A percentile compares a stretch with the other conserved stretches of the same genome.
Evolutionary conservation across 371 early-diverging fungal genomes (phyloP).

Genomic region (Mortierella sp.): DNA sequence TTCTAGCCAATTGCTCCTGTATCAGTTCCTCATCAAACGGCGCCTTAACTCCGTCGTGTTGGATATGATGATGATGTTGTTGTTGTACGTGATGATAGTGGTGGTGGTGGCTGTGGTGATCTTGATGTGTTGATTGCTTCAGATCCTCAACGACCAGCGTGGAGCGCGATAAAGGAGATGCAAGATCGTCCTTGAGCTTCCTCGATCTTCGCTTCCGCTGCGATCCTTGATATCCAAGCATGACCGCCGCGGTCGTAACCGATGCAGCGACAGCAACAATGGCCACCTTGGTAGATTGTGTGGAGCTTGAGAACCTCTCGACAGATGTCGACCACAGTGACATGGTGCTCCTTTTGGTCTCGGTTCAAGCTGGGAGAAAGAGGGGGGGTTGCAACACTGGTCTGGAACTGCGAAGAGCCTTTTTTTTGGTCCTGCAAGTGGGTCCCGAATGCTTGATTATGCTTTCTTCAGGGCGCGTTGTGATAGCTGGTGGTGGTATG

Average conservation of each 20-base stretch:
- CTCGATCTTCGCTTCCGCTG: conserved; percentile 16
- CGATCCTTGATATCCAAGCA: conserved; percentile 38
- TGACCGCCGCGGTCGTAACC: conserved; percentile 32
- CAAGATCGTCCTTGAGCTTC: conserved; percentile 9
- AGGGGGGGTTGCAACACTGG: too few species aligned
- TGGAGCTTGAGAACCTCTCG: conserved; percentile 13
- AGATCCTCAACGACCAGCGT: background rate
- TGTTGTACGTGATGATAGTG: conserved; percentile 2
- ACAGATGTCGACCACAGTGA: conserved; percentile 11
- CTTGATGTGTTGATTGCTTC: background rate
- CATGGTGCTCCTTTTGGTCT: too few species aligned
- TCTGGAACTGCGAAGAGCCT: too few species aligned
- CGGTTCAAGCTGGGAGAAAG: too few species aligned
- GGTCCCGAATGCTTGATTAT: too few species aligned
- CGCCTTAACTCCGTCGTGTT: conserved; percentile 1
- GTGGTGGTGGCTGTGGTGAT: background rate
- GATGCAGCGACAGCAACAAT: conserved; percentile 40
- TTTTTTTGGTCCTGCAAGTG: too few species aligned
- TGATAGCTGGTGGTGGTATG: too few species aligned
- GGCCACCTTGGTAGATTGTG: conserved; percentile 37
- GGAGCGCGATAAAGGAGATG: background rate
- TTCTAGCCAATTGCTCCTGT: conserved; percentile 40
- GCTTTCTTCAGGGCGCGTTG: too few species aligned
- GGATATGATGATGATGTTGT: background rate
- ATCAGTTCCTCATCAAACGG: conserved; percentile 39